Evolutionary conservation across 768 basidiomycete genomes (phyloP).

Genomic region (Leucosporidium creatinivorum): DNA sequence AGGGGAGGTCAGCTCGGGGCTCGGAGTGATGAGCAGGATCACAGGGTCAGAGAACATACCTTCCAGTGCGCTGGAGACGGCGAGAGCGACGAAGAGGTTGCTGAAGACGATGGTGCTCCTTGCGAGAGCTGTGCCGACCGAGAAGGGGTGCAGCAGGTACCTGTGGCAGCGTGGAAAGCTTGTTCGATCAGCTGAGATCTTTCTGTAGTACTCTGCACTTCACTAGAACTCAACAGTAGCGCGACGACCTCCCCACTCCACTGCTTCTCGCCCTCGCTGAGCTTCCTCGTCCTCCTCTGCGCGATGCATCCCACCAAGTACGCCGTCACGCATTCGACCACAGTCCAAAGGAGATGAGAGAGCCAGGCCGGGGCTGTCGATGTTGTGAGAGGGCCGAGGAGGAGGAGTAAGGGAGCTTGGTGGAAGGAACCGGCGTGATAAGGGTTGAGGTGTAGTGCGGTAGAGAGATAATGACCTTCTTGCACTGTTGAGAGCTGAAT

Average conservation of each 20-base stretch:
- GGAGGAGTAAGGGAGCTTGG: slow-evolving; percentile 1
- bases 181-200: slow-evolving; percentile 3
- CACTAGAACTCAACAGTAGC: slow-evolving; percentile 53
- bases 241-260: slow-evolving; percentile 57
- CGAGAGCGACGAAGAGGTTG: slow-evolving; percentile 59
- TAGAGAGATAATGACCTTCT: neutral
- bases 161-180: slow-evolving; percentile 45
- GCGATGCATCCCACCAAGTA: slow-evolving; percentile 52
- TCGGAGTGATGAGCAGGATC: neutral
- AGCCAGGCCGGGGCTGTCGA: neutral
- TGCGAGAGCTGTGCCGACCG: slow-evolving; percentile 69
- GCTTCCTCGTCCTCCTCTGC: slow-evolving; percentile 56
- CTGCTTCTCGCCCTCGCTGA: slow-evolving; percentile 41
- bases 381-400: neutral
- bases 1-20: neutral
- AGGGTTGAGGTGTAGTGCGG: neutral
- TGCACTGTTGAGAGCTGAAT: neutral
- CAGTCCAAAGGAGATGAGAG: slow-evolving; percentile 53
- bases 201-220: neutral
- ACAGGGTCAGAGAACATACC: neutral
- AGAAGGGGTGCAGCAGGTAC: slow-evolving; percentile 83
- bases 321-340: slow-evolving; percentile 60
- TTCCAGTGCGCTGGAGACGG: neutral
- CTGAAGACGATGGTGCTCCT: slow-evolving; percentile 76
- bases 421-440: slow-evolving; percentile 1